Conservation (phyloP, 371 early-diverging fungal species). For the Dichotomocladium elegans region DNA sequence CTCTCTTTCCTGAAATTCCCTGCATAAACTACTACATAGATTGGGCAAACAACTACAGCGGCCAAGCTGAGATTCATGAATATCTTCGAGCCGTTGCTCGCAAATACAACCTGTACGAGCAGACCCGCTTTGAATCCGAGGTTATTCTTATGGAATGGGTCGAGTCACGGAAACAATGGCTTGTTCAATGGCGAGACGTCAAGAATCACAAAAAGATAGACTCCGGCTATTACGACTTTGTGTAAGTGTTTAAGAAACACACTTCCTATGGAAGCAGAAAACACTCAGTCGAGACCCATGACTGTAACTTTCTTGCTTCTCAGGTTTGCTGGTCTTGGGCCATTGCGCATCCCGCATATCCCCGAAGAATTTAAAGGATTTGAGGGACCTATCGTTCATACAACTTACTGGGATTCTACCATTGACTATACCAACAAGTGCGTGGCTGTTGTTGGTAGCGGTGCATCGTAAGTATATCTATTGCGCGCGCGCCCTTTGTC, state of each 20-base stretch:
- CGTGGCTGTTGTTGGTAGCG: conserved; percentile 51
- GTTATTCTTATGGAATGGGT: conserved; percentile 42
- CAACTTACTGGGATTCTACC: conserved; percentile 44
- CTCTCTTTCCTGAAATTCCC: conserved; percentile 1
- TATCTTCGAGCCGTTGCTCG: conserved; percentile 47
- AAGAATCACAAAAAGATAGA: conserved; percentile 5
- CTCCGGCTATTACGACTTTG: conserved; percentile 19
- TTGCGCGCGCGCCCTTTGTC: neutral
- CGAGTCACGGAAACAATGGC: conserved; percentile 42
- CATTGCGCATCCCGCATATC: conserved; percentile 47
- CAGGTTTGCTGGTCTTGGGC: conserved; percentile 27
- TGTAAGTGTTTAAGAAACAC: too few relatives aligned
- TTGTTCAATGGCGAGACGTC: conserved; percentile 19
- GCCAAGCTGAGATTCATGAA: conserved; percentile 44
- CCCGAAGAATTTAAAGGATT: conserved; percentile 48
- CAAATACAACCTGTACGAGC: conserved; percentile 43
- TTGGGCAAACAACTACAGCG: conserved; percentile 43
- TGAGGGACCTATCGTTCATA: conserved; percentile 44
- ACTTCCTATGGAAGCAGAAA: too few relatives aligned
- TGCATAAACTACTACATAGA: conserved; percentile 47
- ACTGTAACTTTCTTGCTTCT: too few relatives aligned
- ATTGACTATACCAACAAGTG: conserved; percentile 46
- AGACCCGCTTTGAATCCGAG: conserved; percentile 46
- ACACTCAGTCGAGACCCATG: too few relatives aligned
- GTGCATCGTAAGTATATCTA: conserved; percentile 40